Base-by-base conservation (phyloP, 768 basidiomycete species). In the Cubamyces sp. region DNA sequence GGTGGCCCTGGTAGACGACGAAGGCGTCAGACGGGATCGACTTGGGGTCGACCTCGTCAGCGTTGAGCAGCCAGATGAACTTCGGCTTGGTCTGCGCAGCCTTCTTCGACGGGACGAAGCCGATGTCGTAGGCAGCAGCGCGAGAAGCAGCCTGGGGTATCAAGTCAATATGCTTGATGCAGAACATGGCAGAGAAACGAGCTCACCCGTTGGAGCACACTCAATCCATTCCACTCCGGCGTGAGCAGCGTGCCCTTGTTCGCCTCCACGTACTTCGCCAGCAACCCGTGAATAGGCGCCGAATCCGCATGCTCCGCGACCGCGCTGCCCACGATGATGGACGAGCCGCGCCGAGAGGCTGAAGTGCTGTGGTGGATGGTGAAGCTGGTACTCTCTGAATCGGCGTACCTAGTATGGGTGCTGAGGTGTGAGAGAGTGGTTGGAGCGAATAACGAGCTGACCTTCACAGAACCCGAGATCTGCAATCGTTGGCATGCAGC, bases 1-100 rank as follows among this genome's bases (percentile, higher is more conserved):
- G 97, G 74, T 98, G 96, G 40, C 97, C 97, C 71, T 98, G 97
- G 75, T 99, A 99, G 15, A 99, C 96, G 48, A 98, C 96, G 70
- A 98, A 98, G 3, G 96, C 94, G 68, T 94, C 85, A 58, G 84
- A 79, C 28, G 97, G 96, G 61, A 99, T 96, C 3, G 90, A 85
- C 52, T 86, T 84, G 42, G 94, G 90, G 73, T 95, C 86, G 56
- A 98, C 76, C 71, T 98, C 96, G 70, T 99, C 97, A 7, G 97
- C 95, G 74, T 96, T 96, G 60, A 99, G 84, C 53, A 99, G 88
- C 78, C 97, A 98, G 66, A 99, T 78, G 78, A 98, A 98, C 77
- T 98, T 99, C 65, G 97, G 91, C 64, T 84, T 87, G 48, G 85
- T 84, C 54, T 79, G 70, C 16, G 92, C 80, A 2, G 95, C 91